Evolutionary conservation across 2,329 filamentous ascomycete genomes (phyloP).

Genomic region (Venturia effusa): DNA sequence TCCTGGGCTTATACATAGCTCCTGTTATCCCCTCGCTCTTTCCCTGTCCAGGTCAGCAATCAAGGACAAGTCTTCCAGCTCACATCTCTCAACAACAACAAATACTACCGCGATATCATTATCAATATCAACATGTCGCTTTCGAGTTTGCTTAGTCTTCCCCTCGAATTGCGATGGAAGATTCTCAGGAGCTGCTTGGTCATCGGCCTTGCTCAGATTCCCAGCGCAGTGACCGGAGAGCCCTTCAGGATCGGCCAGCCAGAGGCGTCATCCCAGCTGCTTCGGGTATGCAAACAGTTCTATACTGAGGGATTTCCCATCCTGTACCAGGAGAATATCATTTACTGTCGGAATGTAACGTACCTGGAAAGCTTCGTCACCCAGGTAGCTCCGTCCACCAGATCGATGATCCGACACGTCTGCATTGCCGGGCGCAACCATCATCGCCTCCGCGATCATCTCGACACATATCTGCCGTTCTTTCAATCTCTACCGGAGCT

Average conservation of each 20-base stretch:
- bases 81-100: background rate
- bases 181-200: background rate
- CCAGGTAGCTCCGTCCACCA: background rate
- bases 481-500: background rate
- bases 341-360: background rate
- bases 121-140: background rate
- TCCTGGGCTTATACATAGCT: too few relatives aligned
- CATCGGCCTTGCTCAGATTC: background rate
- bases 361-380: background rate
- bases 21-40: background rate
- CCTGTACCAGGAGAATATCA: slow-evolving; percentile 2
- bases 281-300: slow-evolving; percentile 3
- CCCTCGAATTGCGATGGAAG: background rate
- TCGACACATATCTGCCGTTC: background rate
- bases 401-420: background rate
- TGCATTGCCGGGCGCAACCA: background rate
- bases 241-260: background rate
- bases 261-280: background rate
- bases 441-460: background rate
- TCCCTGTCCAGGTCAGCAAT: background rate
- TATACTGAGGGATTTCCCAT: background rate
- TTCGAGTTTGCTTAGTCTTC: background rate
- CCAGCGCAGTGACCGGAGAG: background rate
- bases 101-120: background rate
- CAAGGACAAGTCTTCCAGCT: background rate